Evolutionary conservation across 2,329 filamentous ascomycete genomes (phyloP).

Genomic region (Paracorniculantispora psalliotae): DNA sequence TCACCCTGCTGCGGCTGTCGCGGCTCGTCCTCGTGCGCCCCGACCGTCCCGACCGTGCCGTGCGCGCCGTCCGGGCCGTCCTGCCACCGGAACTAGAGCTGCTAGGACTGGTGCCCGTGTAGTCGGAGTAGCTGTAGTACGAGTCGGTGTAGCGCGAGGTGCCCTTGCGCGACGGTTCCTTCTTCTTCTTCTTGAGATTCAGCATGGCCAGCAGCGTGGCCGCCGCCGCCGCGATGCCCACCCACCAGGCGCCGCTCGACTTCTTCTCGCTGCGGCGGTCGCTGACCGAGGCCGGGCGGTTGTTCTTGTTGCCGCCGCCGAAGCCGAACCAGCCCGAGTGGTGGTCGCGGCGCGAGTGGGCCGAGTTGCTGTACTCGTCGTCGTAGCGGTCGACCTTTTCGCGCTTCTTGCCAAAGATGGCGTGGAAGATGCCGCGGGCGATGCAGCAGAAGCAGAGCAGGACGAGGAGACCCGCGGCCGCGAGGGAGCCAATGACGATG

Average conservation of each 20-base stretch:
- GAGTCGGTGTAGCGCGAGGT: slow-evolving; percentile 47
- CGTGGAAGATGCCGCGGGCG: slow-evolving; percentile 56
- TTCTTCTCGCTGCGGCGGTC: slow-evolving; percentile 41
- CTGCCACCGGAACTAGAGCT: slow-evolving; percentile 43
- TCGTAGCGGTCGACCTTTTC: slow-evolving; percentile 57
- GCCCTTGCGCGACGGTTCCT: slow-evolving; percentile 30
- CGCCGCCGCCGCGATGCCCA: slow-evolving; percentile 47
- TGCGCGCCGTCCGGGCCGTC: slow-evolving; percentile 31
- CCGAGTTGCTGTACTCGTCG: slow-evolving; percentile 49
- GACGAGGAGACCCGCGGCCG: slow-evolving; percentile 61
- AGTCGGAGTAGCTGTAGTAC: slow-evolving; percentile 48
- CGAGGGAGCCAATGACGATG: slow-evolving; percentile 70
- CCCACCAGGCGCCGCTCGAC: slow-evolving; percentile 44
- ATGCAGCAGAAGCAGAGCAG: slow-evolving; percentile 73
- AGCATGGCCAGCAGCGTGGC: slow-evolving; percentile 50
- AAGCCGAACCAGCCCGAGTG: slow-evolving; percentile 51
- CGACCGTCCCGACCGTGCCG: slow-evolving; percentile 9
- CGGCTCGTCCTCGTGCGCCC: slow-evolving; percentile 23
- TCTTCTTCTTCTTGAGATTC: slow-evolving; percentile 47
- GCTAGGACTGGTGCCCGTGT: slow-evolving; percentile 38
- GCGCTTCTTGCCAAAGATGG: slow-evolving; percentile 56
- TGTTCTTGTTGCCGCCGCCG: slow-evolving; percentile 37
- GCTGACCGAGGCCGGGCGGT: slow-evolving; percentile 32
- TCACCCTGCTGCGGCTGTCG: slow-evolving; percentile 13
- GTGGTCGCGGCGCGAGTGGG: slow-evolving; percentile 45